These are phyloP conservation scores for Alternaria arborescens DNA, from an alignment of 2,329 filamentous ascomycete genomes.

Conservation along the genomic window DNA sequence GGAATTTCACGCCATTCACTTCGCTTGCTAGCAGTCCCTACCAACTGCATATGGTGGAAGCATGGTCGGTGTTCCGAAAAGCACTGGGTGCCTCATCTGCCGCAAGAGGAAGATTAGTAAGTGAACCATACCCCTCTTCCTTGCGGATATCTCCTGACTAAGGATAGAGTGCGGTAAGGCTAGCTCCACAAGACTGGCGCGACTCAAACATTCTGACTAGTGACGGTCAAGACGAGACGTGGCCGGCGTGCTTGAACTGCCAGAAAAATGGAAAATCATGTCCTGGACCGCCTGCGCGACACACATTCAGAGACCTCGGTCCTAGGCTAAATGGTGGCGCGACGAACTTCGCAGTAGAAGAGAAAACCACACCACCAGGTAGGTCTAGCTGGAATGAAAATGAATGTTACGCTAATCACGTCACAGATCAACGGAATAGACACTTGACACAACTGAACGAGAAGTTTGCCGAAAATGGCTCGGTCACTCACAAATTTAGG, in stretches of 20 bases:
- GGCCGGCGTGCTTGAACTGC: slow-evolving; percentile 47
- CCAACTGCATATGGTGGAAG: slow-evolving; percentile 1
- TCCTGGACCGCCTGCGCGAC: slow-evolving; percentile 44
- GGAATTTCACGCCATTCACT: background rate
- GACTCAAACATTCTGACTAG: slow-evolving; percentile 19
- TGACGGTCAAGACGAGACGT: slow-evolving; percentile 42
- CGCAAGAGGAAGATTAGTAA: slow-evolving; percentile 46
- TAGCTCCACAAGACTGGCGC: slow-evolving; percentile 7
- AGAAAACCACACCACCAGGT: slow-evolving; percentile 8
- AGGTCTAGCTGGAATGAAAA: background rate
- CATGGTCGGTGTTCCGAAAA: slow-evolving; percentile 49
- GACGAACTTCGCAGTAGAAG: background rate
- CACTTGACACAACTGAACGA: slow-evolving; percentile 36
- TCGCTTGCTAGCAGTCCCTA: background rate
- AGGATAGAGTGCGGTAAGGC: slow-evolving; percentile 30
- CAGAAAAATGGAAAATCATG: slow-evolving; percentile 46
- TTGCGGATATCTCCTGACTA: slow-evolving; percentile 16
- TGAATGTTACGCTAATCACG: slow-evolving; percentile 5
- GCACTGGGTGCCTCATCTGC: slow-evolving; percentile 45
- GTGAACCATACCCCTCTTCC: slow-evolving; percentile 14
- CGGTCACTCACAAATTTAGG: slow-evolving; percentile 39
- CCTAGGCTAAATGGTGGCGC: slow-evolving; percentile 23
- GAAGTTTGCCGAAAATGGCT: slow-evolving; percentile 38
- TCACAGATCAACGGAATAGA: slow-evolving; percentile 23
- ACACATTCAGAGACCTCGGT: slow-evolving; percentile 45